Evolutionary conservation across 2,329 filamentous ascomycete genomes (phyloP).

Genomic region (Didymella pomorum): DNA sequence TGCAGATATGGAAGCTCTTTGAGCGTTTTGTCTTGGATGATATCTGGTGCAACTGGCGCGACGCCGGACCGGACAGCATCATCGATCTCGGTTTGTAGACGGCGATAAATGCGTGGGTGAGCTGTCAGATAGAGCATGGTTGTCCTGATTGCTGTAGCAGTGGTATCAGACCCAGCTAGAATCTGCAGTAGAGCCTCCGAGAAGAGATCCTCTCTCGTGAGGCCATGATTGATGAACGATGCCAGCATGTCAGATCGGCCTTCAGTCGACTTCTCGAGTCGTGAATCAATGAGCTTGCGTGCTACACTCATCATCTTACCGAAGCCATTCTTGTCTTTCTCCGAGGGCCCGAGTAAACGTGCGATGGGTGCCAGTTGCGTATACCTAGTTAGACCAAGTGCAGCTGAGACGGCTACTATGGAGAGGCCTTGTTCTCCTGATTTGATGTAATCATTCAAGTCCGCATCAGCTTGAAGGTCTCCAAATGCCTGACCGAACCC

Average conservation of each 20-base stretch:
- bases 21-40: constrained; percentile 58
- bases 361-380: constrained; percentile 31
- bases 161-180: constrained; percentile 65
- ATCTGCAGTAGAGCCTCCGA: constrained; percentile 56
- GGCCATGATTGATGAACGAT: constrained; percentile 58
- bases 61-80: constrained; percentile 38
- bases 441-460: constrained; percentile 55
- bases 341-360: constrained; percentile 31
- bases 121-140: constrained; percentile 62
- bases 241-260: constrained; percentile 62
- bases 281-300: constrained; percentile 29
- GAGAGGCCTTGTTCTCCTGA: constrained; percentile 49
- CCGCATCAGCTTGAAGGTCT: constrained; percentile 58
- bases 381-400: constrained; percentile 23
- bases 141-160: constrained; percentile 62
- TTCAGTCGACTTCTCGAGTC: constrained; percentile 48
- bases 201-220: constrained; percentile 51
- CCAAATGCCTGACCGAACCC: constrained; percentile 62
- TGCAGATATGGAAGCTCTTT: constrained; percentile 54
- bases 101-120: constrained; percentile 54
- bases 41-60: constrained; percentile 26
- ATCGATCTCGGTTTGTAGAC: constrained; percentile 57
- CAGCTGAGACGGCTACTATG: constrained; percentile 12
- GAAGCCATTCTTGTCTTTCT: constrained; percentile 44
- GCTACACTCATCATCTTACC: constrained; percentile 35